These are phyloP conservation scores for Clathrospora elynae DNA, from an alignment of 2,329 filamentous ascomycete genomes.

Conservation along the genomic window DNA sequence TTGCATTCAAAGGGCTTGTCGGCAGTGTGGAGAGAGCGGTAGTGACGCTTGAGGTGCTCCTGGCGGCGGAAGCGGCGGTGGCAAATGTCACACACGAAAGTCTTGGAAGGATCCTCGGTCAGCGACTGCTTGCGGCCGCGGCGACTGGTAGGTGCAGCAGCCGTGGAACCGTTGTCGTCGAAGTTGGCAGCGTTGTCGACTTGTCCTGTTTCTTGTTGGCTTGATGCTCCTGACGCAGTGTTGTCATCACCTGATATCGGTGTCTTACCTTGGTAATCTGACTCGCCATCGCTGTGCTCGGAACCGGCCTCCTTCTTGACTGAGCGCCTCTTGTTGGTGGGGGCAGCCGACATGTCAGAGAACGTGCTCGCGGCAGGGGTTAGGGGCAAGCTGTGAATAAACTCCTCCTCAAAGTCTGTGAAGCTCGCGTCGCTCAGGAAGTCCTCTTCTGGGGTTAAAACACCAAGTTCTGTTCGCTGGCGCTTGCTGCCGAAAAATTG, in stretches of 20 bases:
- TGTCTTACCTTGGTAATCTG: conserved; percentile 44
- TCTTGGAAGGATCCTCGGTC: conserved; percentile 97
- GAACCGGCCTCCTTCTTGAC: conserved; percentile 36
- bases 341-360: conserved; percentile 33
- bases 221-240: conserved; percentile 44
- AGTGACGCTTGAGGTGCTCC: conserved; percentile 98
- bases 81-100: conserved; percentile 95
- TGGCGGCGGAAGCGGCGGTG: conserved; percentile 96
- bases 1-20: conserved; percentile 98
- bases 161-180: conserved; percentile 44
- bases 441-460: conserved; percentile 69
- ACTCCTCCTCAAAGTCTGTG: conserved; percentile 74
- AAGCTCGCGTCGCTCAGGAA: conserved; percentile 78
- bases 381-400: conserved; percentile 64
- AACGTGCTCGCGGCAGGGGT: conserved; percentile 64
- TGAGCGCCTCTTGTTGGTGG: conserved; percentile 35
- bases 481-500: conserved; percentile 70
- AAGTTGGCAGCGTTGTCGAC: conserved; percentile 55
- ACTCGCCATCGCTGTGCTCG: conserved; percentile 44
- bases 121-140: conserved; percentile 97
- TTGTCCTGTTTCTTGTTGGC: conserved; percentile 44
- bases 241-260: conserved; percentile 41
- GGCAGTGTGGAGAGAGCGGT: conserved; percentile 95
- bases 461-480: conserved; percentile 70
- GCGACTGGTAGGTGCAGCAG: conserved; percentile 68